Evolutionary conservation across 2,329 filamentous ascomycete genomes (phyloP), one percentile per base, ranked within the genome.

Genomic region (Trichothecium sympodiale): DNA sequence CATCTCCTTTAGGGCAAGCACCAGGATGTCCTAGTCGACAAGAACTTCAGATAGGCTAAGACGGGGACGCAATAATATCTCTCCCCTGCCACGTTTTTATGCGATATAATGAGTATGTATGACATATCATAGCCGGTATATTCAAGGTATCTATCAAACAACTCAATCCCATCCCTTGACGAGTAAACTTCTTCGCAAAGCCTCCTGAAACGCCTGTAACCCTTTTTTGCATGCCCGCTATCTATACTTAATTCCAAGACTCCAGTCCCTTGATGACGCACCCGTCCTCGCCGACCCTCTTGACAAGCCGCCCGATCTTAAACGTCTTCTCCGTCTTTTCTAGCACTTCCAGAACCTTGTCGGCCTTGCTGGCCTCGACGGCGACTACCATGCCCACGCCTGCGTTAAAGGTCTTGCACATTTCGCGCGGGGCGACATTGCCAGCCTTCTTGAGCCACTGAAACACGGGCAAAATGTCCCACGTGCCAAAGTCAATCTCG

Each of bases 381-480:
- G 87, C 86, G 20, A 88, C 67, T 5, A 95, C 83, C 88, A 98
- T 96, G 32, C 91, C 91, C 31, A 98, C 65, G 34, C 91, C 91
- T 7, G 82, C 87, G 65, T 98, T 98, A 72, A 94, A 96, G 2
- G 87, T 91, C 39, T 87, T 72, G 35, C 81, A 86, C 74, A 96
- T 93, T 64, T 98, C 91, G 8, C 65, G 53, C 2, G 79, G 69
- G 36, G 70, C 73, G 23, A 96, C 78, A 41, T 82, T 81, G n/a
- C 76, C 77, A 4, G 67, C 64, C 41, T 56, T 60, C 63, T 87
- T 86, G 49, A 98, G 70, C 91, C 91, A 98, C 51, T 70, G 69
- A 64, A 96, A 91, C 4, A 95, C 83, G 2, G 73, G 63, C 0
- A 83, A 86, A 30, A 87, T 69, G 17, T 75, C 57, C 86, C 88